Evolutionary conservation across 2,329 filamentous ascomycete species (phyloP), one percentile per base, ranked within the genome.

Genomic region (Botryosphaeria dothidea): DNA sequence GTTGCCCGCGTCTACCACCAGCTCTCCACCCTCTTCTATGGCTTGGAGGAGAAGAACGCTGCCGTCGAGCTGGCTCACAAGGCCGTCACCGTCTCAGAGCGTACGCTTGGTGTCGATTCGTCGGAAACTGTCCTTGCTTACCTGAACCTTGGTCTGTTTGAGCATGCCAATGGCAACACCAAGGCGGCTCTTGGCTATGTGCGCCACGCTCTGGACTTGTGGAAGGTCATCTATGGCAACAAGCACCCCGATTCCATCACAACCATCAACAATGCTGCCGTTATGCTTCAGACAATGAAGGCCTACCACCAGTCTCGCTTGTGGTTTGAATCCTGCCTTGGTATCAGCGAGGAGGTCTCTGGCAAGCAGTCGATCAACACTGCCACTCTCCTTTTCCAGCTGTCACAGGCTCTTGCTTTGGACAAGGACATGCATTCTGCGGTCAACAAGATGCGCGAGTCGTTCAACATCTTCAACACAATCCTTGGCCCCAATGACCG

Each of bases 191-290:
- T 99, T 64, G 85, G 87, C 13, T 97, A 96, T 76, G 90, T 96
- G 69, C 92, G 92, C 76, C 95, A 99, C 77, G 95, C 95, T 6
- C 86, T 99, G 70, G 90, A 95, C 75, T 84, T 99, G 68, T 98
- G 94, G 94, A 97, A 97, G 83, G 87, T 98, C 72, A 94, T 98
- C 72, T 99, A 97, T 75, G 95, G 95, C 34, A 83, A 90, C 31
- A 91, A 92, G 72, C 95, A 99, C 79, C 95, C 95, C 3, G 95
- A 99, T 80, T 96, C 93, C 8, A 97, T 99, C 79, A 99, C 96
- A 8, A 98, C 95, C 17, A 90, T 98, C 80, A 99, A 98, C 86
- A 99, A 99, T 74, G 94, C 92, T 21, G 95, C 95, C 7, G 95
- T 99, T 66, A 99, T 99, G 95, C 88, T 99, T 66, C 95, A 99